These are phyloP conservation scores for Penicillium sp. DNA, from an alignment of 2,329 filamentous ascomycete species.

Conservation along the genomic window DNA sequence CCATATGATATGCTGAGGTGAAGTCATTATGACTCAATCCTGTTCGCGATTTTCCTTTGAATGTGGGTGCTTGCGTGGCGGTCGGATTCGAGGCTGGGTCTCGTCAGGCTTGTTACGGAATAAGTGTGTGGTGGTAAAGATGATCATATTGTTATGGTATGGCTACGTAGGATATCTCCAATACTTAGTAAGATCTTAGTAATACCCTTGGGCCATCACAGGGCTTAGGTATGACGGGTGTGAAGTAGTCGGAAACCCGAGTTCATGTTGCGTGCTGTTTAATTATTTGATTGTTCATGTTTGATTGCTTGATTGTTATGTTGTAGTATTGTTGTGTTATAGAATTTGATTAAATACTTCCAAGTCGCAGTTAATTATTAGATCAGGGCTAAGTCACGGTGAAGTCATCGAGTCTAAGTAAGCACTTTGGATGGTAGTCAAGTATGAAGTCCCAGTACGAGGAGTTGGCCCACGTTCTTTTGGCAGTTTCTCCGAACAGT, in stretches of 20 bases:
- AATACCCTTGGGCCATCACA: too few relatives aligned
- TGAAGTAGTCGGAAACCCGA: neutral
- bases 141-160: too few relatives aligned
- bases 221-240: neutral
- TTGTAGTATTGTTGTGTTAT: neutral
- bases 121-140: too few relatives aligned
- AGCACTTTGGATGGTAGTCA: too few relatives aligned
- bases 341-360: neutral
- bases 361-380: neutral
- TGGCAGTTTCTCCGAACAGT: neutral
- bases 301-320: neutral
- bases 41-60: too few relatives aligned
- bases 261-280: neutral
- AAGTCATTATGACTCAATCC: neutral
- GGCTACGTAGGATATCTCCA: too few relatives aligned
- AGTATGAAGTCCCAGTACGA: neutral
- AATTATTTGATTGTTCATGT: neutral
- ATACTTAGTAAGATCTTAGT: too few relatives aligned
- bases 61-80: neutral
- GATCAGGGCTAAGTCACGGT: neutral
- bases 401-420: neutral
- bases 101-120: too few relatives aligned
- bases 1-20: neutral
- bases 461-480: neutral
- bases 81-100: neutral